Percentiles rank a stretch among this genome's conserved stretches.
These are phyloP conservation scores for Xylaria sp. DNA, from an alignment of 2,329 filamentous ascomycete genomes.

Conservation along the genomic window DNA sequence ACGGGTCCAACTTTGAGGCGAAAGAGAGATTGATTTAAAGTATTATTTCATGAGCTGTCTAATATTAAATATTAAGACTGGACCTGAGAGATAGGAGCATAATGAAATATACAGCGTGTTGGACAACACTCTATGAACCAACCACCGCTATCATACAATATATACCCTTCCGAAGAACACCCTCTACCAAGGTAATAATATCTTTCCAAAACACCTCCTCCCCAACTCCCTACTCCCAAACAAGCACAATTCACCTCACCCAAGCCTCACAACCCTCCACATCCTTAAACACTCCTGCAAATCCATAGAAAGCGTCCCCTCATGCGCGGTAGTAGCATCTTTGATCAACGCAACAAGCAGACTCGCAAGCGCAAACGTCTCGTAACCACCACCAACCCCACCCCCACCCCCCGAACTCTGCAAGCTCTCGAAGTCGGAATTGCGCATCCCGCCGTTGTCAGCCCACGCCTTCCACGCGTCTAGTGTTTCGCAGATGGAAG, in stretches of 20 bases:
- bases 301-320: conserved; percentile 62
- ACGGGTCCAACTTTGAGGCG: too few species aligned
- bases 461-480: conserved; percentile 66
- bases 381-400: conserved; percentile 42
- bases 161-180: not conserved
- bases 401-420: conserved; percentile 35
- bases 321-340: conserved; percentile 57
- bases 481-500: conserved; percentile 56
- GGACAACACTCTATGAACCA: too few species aligned
- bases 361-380: conserved; percentile 60
- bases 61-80: too few species aligned
- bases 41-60: too few species aligned
- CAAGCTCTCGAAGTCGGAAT: conserved; percentile 55
- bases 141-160: not conserved
- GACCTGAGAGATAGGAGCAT: too few species aligned
- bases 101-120: too few species aligned
- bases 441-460: conserved; percentile 65
- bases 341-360: conserved; percentile 61
- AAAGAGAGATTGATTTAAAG: too few species aligned
- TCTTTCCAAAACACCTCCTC: not conserved
- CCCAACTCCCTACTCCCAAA: not conserved
- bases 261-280: conserved; percentile 65
- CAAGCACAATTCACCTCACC: conserved; percentile 46
- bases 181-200: not conserved
- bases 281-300: conserved; percentile 65